Evolutionary conservation across 1,284 basidiomycete genomes (phyloP), one percentile per base, ranked within the genome.

Genomic region (Pholiota adiposa): DNA sequence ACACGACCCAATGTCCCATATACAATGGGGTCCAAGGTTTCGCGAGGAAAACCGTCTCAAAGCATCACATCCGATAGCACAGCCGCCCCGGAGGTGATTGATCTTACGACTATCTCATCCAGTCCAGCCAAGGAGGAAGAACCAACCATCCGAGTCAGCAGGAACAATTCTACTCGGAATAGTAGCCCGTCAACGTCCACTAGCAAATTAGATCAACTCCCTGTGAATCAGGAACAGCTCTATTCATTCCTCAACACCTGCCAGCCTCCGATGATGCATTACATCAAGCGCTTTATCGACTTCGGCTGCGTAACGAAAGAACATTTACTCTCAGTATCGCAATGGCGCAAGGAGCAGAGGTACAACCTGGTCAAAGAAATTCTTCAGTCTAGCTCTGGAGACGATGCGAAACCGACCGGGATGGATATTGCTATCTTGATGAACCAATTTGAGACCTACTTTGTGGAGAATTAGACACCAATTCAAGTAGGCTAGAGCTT

Each of bases 221-320:
- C 40, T 8, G 19, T 21, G 12, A 11, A 12, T 9, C 40, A 43
- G 9, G 9, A 16, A 4, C 23, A 46, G 3, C 38, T 63, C 18
- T 49, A 52, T 33, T 19, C 43, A 6, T 60, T 63, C 31, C 58
- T 64, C 27, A 23, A 29, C 12, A 51, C 59, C 12, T 63, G 61
- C 40, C 53, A 23, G 9, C 64, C 64, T 8, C 54, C 56, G 3
- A 65, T 65, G 64, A 38, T 23, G 8, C 56, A 61, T 2, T 61
- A 51, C 54, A 46, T 61, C 3, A 51, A 41, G 11, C 53, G 51
- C 16, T 61, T 65, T 34, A 48, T 65, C 25, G 54, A 58, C 21
- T 63, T 54, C 31, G 64, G 64, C 2, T 63, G 59, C 21, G 36
- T 5, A 12, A 54, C 43, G 31, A 44, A 40, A 7, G 38, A 59